Evolutionary conservation across 768 basidiomycete species (phyloP), one percentile per base, ranked within the genome.

Genomic region (Boletus reticulatus): DNA sequence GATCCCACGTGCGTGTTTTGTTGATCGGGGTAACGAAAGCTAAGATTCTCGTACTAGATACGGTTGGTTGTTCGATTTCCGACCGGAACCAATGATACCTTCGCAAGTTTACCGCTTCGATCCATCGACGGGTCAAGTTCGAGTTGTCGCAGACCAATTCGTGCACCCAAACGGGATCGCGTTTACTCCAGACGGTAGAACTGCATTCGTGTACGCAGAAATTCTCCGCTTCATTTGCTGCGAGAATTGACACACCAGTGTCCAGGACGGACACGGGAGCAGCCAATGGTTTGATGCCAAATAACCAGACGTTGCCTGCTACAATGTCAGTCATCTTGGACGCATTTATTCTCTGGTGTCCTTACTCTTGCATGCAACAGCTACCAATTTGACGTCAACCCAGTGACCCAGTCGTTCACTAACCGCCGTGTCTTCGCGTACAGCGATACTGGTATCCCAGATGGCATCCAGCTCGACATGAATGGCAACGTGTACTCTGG

Each of bases 71-170:
- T 82, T 83, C 55, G 74, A 76, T 46, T 92, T 91, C 76, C 82
- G 89, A 47, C 82, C 87, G 0, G 60, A 72, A 6, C 88, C 87
- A 8, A 76, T 83, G 43, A 65, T 90, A 50, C 16, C 62, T 37
- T 43, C 42, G 3, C 62, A 62, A 20, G 62, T 62, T 20, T 63
- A 62, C 44, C 62, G 62, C n/a, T 63, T 62, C 20, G 83, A 89
- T 64, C 83, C 85, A 13, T 74, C 75, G 3, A 86, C 84, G 1
- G 79, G 87, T 5, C 70, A 80, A 31, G 80, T 92, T 7, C 80
- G 82, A 7, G 85, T 87, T 16, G 87, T 90, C 4, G 89, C 92
- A 3, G 86, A 88, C 58, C 86, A 84, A n/a, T 87, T 92, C 63
- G 78, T 80, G 58, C 80, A 80, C 61, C 80, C 80, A 43, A 93